Evolutionary conservation across 129 eudicot genomes (phyloP).

Genomic region (Chrysanthemum lavandulifolium): DNA sequence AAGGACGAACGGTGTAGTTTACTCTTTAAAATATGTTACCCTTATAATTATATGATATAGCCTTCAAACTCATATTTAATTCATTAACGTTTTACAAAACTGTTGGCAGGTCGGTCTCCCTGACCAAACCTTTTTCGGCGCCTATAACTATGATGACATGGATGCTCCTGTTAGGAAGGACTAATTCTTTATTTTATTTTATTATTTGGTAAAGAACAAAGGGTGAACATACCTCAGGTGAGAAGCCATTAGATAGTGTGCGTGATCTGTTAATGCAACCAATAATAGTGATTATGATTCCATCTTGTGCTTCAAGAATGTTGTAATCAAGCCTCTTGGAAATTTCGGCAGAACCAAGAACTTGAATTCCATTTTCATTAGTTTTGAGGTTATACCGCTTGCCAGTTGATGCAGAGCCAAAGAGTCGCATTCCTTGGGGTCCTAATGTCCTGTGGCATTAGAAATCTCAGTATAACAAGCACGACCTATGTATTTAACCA

Average conservation of each 20-base stretch:
- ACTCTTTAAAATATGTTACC: background rate
- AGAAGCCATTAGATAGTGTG: constrained; percentile 55
- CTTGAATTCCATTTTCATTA: constrained; percentile 19
- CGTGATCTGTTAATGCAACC: constrained; percentile 49
- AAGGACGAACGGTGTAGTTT: too few species aligned
- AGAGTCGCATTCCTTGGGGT: constrained; percentile 28
- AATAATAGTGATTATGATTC: constrained; percentile 41
- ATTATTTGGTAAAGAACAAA: background rate
- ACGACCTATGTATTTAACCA: background rate
- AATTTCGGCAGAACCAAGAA: constrained; percentile 34
- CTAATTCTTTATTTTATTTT: background rate
- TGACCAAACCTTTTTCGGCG: background rate
- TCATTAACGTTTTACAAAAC: too few species aligned
- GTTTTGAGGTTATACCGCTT: constrained; percentile 7
- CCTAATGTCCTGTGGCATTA: constrained; percentile 22
- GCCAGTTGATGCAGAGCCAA: constrained; percentile 23
- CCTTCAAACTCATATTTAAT: background rate
- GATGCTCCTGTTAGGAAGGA: background rate
- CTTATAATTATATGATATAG: background rate
- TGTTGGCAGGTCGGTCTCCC: background rate
- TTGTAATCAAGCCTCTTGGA: constrained; percentile 33
- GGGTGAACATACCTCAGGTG: constrained; percentile 44
- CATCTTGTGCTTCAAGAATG: constrained; percentile 61
- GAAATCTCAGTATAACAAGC: constrained; percentile 1
- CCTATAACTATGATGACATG: background rate